Evolutionary conservation across 2,329 filamentous ascomycete genomes (phyloP).

Genomic region (Hirsutella thompsonii): DNA sequence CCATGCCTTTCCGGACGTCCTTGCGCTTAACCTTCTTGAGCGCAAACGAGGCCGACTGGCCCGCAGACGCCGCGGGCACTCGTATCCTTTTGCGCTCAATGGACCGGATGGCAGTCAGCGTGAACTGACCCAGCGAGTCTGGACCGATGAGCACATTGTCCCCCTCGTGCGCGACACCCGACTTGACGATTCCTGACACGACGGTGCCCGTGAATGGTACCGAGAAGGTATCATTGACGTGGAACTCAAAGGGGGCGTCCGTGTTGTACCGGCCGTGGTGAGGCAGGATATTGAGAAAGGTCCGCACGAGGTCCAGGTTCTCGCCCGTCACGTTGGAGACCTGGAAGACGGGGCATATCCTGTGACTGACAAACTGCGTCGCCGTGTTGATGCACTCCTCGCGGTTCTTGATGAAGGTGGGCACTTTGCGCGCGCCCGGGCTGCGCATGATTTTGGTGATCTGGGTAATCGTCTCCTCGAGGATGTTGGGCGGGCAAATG

Average conservation of each 20-base stretch:
- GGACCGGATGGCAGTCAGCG: slow-evolving; percentile 71
- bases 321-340: slow-evolving; percentile 96
- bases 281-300: slow-evolving; percentile 88
- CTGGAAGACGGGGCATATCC: slow-evolving; percentile 95
- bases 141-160: slow-evolving; percentile 83
- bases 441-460: slow-evolving; percentile 89
- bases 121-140: slow-evolving; percentile 82
- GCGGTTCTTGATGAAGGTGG: slow-evolving; percentile 83
- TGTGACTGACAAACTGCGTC: slow-evolving; percentile 86
- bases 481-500: slow-evolving; percentile 90
- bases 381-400: slow-evolving; percentile 93
- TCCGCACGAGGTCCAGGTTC: slow-evolving; percentile 78
- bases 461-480: slow-evolving; percentile 86
- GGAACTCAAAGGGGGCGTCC: slow-evolving; percentile 82
- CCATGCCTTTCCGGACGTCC: slow-evolving; percentile 96
- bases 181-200: slow-evolving; percentile 85
- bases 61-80: slow-evolving; percentile 78
- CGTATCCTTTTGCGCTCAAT: slow-evolving; percentile 90
- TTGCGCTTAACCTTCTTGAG: slow-evolving; percentile 77
- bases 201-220: slow-evolving; percentile 96
- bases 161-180: slow-evolving; percentile 77
- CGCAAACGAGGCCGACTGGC: slow-evolving; percentile 86
- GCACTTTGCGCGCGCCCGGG: slow-evolving; percentile 86
- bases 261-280: slow-evolving; percentile 88
- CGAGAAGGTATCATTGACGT: slow-evolving; percentile 95